These are phyloP conservation scores for Microsporum canis DNA, from an alignment of 2,329 filamentous ascomycete species.

Conservation along the genomic window DNA sequence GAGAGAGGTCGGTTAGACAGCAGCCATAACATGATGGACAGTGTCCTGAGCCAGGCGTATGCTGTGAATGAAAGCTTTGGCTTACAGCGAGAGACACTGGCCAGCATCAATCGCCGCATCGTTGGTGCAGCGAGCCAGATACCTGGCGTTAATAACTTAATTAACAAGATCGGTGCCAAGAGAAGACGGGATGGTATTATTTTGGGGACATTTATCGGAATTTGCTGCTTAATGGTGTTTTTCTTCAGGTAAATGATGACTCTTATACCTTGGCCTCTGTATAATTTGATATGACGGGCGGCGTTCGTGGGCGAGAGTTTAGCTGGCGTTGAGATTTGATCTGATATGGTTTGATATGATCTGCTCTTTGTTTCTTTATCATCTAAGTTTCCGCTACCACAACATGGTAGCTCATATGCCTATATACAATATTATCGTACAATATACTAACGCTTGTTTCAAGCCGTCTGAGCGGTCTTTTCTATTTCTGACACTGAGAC, in stretches of 20 bases:
- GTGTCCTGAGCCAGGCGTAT: conserved; percentile 87
- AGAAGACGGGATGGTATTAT: conserved; percentile 93
- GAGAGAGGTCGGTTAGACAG: conserved; percentile 78
- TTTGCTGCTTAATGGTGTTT: conserved; percentile 79
- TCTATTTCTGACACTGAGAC: background rate
- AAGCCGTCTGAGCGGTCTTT: background rate
- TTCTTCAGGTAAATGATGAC: conserved; percentile 53
- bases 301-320: background rate
- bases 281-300: background rate
- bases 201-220: conserved; percentile 77
- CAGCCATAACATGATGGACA: conserved; percentile 80
- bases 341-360: background rate
- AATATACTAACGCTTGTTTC: background rate
- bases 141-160: conserved; percentile 83
- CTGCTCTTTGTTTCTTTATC: background rate
- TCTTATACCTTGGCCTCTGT: background rate
- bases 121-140: conserved; percentile 80
- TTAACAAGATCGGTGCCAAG: conserved; percentile 84
- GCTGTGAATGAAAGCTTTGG: conserved; percentile 88
- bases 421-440: conserved; percentile 1
- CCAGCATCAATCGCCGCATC: conserved; percentile 82
- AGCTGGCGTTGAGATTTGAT: conserved; percentile 2
- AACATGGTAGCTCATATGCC: background rate
- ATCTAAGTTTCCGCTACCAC: background rate
- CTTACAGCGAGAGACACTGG: conserved; percentile 74